Evolutionary conservation across 148 eudicot species (phyloP).

Genomic region (Rhododendron molle): DNA sequence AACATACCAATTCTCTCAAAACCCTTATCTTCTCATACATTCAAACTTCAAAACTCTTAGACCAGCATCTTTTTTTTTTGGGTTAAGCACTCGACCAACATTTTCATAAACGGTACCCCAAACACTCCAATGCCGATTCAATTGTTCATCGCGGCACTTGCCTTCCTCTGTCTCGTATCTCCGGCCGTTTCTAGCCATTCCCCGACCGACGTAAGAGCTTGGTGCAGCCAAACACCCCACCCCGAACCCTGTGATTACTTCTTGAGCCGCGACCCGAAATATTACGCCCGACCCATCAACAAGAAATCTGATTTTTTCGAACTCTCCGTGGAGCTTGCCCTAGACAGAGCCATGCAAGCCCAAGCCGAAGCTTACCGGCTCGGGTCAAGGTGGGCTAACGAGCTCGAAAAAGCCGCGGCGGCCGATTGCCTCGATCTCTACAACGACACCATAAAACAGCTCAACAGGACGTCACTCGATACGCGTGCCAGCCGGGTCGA

Average conservation of each 20-base stretch:
- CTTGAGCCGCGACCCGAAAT: conserved; percentile 32
- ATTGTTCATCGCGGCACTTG: background rate
- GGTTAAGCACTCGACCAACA: background rate
- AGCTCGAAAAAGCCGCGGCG: conserved; percentile 57
- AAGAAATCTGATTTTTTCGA: conserved; percentile 43
- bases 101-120: background rate
- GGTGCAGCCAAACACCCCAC: conserved; percentile 72
- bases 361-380: conserved; percentile 19
- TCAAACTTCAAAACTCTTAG: background rate
- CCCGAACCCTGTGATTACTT: conserved; percentile 56
- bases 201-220: conserved; percentile 12
- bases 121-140: conserved; percentile 15
- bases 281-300: conserved; percentile 16
- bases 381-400: conserved; percentile 30
- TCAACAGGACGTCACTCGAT: conserved; percentile 38
- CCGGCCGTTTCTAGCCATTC: conserved; percentile 14
- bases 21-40: background rate
- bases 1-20: background rate
- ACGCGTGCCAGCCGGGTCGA: conserved; percentile 29
- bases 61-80: background rate
- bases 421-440: conserved; percentile 64
- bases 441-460: conserved; percentile 36
- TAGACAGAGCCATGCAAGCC: conserved; percentile 35
- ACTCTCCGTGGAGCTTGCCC: conserved; percentile 32
- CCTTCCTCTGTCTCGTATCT: conserved; percentile 1